Percentiles rank a stretch among this genome's conserved stretches.
Conservation (phyloP, 306 rosid species). For the Glycyrrhiza uralensis region DNA sequence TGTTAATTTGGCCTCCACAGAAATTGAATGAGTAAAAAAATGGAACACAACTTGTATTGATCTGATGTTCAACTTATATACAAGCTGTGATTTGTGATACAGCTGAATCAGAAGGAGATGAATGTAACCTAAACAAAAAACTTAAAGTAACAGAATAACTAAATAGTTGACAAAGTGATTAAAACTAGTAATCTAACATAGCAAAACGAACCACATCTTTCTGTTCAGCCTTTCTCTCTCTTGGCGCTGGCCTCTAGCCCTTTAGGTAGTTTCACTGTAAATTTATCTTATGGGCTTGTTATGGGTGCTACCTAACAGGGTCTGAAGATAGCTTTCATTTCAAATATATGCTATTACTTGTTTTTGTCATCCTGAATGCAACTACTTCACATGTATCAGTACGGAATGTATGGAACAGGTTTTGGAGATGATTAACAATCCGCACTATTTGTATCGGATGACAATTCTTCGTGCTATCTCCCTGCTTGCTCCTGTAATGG, state of each 20-base stretch:
- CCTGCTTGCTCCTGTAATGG: slow-evolving; percentile 93
- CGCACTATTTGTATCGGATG: slow-evolving; percentile 95
- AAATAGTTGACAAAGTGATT: too few relatives aligned
- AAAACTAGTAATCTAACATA: neutral
- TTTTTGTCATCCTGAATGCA: slow-evolving; percentile 1
- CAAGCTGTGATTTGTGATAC: too few relatives aligned
- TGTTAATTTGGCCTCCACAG: neutral
- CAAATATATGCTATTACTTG: neutral
- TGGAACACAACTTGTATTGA: too few relatives aligned
- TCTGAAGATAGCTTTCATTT: slow-evolving; percentile 7
- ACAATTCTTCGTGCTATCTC: slow-evolving; percentile 82
- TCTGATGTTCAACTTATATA: too few relatives aligned
- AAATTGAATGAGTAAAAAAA: too few relatives aligned
- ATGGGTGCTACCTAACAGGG: neutral
- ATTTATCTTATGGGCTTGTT: neutral
- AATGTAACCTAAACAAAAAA: too few relatives aligned
- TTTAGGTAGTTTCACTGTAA: neutral
- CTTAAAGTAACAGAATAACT: too few relatives aligned
- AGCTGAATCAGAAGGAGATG: too few relatives aligned
- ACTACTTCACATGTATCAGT: slow-evolving; percentile 3
- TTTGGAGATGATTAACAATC: slow-evolving; percentile 81
- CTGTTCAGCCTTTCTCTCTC: neutral
- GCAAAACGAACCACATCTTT: neutral
- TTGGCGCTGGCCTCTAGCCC: neutral
- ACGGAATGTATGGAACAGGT: slow-evolving; percentile 48